These are phyloP conservation scores for Rusavskia elegans DNA, from an alignment of 495 filamentous ascomycete genomes.

Conservation along the genomic window DNA sequence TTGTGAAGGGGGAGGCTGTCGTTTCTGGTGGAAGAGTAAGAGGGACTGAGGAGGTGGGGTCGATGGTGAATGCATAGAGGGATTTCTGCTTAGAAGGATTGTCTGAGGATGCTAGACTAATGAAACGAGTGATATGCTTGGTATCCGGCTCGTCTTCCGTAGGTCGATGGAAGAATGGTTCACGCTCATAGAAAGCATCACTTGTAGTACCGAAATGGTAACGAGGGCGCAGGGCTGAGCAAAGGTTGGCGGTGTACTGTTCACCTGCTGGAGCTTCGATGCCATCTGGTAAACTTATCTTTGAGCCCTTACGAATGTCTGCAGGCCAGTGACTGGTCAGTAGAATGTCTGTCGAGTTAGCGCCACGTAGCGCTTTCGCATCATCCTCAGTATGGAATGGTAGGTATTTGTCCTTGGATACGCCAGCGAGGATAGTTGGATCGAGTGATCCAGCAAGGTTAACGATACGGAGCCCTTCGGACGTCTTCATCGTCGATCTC, in stretches of 20 bases:
- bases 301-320: slow-evolving; percentile 45
- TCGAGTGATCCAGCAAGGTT: slow-evolving; percentile 59
- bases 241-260: slow-evolving; percentile 57
- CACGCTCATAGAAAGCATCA: slow-evolving; percentile 66
- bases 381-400: slow-evolving; percentile 65
- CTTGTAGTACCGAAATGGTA: slow-evolving; percentile 73
- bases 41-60: slow-evolving; percentile 40
- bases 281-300: slow-evolving; percentile 31
- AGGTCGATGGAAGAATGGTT: slow-evolving; percentile 72
- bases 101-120: slow-evolving; percentile 64
- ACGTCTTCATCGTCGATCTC: slow-evolving; percentile 69
- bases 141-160: slow-evolving; percentile 33
- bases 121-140: slow-evolving; percentile 62
- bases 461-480: slow-evolving; percentile 74
- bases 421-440: slow-evolving; percentile 28
- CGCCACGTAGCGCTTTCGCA: slow-evolving; percentile 53
- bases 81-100: slow-evolving; percentile 65
- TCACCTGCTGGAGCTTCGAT: slow-evolving; percentile 25
- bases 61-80: slow-evolving; percentile 76
- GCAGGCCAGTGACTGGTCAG: slow-evolving; percentile 77
- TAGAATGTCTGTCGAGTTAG: slow-evolving; percentile 65
- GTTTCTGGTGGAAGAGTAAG: slow-evolving; percentile 44
- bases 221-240: slow-evolving; percentile 56
- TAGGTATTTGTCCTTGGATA: slow-evolving; percentile 44
- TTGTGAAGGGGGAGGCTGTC: slow-evolving; percentile 55